Conservation (phyloP, 2,329 filamentous ascomycete genomes). For the Pseudohalonectria lignicola region DNA sequence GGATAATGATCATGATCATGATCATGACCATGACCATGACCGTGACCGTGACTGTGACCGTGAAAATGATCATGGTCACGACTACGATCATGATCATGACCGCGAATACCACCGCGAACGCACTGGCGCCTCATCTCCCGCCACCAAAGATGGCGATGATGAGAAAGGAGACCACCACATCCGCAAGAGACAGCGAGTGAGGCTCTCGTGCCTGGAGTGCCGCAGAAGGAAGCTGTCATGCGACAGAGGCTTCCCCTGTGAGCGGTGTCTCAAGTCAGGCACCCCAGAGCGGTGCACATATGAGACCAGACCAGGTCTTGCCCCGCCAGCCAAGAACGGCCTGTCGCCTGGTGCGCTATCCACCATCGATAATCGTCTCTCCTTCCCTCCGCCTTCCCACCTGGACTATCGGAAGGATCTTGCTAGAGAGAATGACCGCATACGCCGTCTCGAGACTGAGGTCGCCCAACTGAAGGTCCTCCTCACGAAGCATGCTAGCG, state of each 20-base stretch:
- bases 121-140: conserved; percentile 2
- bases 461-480: conserved; percentile 45
- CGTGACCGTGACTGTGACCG: too few species aligned
- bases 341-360: conserved; percentile 29
- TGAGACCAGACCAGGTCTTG: conserved; percentile 33
- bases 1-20: too few species aligned
- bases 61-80: too few species aligned
- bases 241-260: conserved; percentile 49
- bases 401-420: conserved; percentile 24
- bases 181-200: conserved; percentile 47
- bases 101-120: too few species aligned
- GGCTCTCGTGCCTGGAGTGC: conserved; percentile 49
- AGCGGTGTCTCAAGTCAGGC: conserved; percentile 51
- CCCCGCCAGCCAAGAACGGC: conserved; percentile 31
- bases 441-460: conserved; percentile 48
- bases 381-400: conserved; percentile 21
- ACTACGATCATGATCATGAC: too few species aligned
- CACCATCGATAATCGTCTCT: conserved; percentile 30
- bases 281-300: conserved; percentile 50
- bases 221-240: conserved; percentile 50
- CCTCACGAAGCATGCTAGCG: conserved; percentile 19
- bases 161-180: conserved; percentile 21
- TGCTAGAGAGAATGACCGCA: conserved; percentile 43
- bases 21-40: too few species aligned
- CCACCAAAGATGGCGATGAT: conserved; percentile 4